Evolutionary conservation across 768 basidiomycete species (phyloP).

Genomic region (Leccinum rimulosum): DNA sequence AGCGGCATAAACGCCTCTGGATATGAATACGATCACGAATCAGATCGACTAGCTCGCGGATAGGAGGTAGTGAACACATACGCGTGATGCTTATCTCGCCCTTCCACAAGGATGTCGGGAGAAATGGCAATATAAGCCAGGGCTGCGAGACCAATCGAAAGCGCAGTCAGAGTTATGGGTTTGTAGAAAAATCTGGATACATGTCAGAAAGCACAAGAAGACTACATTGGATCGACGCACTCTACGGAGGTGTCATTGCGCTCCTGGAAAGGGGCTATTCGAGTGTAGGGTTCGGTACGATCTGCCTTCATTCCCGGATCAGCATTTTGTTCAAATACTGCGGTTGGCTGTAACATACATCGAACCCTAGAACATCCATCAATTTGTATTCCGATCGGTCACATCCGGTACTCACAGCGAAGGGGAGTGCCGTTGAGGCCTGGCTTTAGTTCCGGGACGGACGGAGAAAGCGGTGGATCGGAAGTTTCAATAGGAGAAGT

Average conservation of each 20-base stretch:
- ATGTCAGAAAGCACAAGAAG: slow-evolving; percentile 5
- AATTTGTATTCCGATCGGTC: neutral
- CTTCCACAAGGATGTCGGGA: slow-evolving; percentile 82
- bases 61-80: slow-evolving; percentile 36
- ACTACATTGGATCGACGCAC: slow-evolving; percentile 38
- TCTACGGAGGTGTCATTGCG: slow-evolving; percentile 80
- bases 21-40: slow-evolving; percentile 13
- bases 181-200: slow-evolving; percentile 79
- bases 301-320: slow-evolving; percentile 54
- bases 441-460: slow-evolving; percentile 65
- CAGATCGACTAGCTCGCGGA: neutral
- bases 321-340: slow-evolving; percentile 13
- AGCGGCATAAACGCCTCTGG: slow-evolving; percentile 75
- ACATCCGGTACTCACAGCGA: slow-evolving; percentile 57
- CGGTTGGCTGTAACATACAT: slow-evolving; percentile 54
- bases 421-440: slow-evolving; percentile 75
- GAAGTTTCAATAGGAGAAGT: slow-evolving; percentile 60
- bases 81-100: slow-evolving; percentile 77
- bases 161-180: slow-evolving; percentile 74
- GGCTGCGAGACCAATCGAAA: slow-evolving; percentile 60
- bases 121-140: slow-evolving; percentile 83
- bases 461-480: slow-evolving; percentile 46
- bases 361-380: slow-evolving; percentile 60
- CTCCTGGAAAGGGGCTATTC: slow-evolving; percentile 82
- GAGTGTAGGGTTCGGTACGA: slow-evolving; percentile 79